Evolutionary conservation across 129 eudicot species (phyloP).

Genomic region (Chrysanthemum seticuspe): DNA sequence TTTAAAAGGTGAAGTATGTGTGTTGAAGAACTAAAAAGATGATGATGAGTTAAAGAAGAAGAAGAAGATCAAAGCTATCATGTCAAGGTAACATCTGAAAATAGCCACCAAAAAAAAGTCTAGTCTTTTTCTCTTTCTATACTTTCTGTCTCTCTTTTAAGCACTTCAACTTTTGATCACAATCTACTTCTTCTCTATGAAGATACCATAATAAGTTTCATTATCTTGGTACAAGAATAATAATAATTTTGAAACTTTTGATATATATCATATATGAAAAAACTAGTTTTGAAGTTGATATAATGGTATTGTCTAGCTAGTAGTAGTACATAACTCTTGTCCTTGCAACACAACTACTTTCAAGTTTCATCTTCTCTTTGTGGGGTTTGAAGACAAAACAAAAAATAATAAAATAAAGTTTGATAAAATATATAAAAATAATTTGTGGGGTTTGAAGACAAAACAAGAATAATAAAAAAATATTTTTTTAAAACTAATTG

Average conservation of each 20-base stretch:
- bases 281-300: conserved; percentile 32
- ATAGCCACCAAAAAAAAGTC: conserved; percentile 47
- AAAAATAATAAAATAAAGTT: neutral
- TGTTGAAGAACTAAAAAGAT: conserved; percentile 20
- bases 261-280: conserved; percentile 8
- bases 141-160: conserved; percentile 37
- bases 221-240: conserved; percentile 28
- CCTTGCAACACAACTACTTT: conserved; percentile 13
- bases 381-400: conserved; percentile 40
- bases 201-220: conserved; percentile 44
- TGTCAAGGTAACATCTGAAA: conserved; percentile 45
- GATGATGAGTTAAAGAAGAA: conserved; percentile 17
- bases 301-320: too few species aligned
- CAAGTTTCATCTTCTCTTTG: conserved; percentile 38
- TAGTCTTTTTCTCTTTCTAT: conserved; percentile 38
- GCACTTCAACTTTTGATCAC: conserved; percentile 44
- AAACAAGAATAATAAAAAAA: conserved; percentile 24
- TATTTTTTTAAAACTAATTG: neutral
- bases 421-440: conserved; percentile 1
- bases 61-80: conserved; percentile 64
- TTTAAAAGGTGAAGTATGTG: conserved; percentile 21
- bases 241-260: conserved; percentile 5
- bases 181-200: conserved; percentile 45
- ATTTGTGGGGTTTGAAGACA: conserved; percentile 48
- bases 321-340: neutral